Base-by-base conservation (phyloP, 140 eudicot species). In the Cichorium intybus region DNA sequence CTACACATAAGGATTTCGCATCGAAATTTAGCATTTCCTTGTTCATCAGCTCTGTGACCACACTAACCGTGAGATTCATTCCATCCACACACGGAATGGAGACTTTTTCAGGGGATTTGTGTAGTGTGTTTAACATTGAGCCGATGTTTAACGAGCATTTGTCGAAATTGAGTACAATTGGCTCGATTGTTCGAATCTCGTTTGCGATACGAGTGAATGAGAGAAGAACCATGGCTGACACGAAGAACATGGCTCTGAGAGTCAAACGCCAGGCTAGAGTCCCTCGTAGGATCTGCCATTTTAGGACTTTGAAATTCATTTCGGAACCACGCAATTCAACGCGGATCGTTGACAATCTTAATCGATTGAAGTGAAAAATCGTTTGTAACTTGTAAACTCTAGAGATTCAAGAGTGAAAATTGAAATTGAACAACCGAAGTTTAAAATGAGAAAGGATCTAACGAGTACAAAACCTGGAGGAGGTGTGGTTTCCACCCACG, bases 401-500 rank as follows among this genome's bases (percentile, higher is more conserved):
- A 66, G 56, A 22, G 33, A 45, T 64, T 56, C 31, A 58, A 74
- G 43, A 48, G 68, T 60, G 51, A 7, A 21, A 65, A 69, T 63
- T 5, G 75, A 72, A 58, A 74, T 45, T 55, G 3, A 57, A 74
- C 4, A 57, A 67, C 68, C 15, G 27, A 22, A 66, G 21, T 57
- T 58, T 18, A 18, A 6, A 4, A 16, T 11, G 9, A 10, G 1
- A 24, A 31, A 21, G 0, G 47, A 66, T 23, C 69, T 89, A 89
- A 79, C 97, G 97, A 74, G 92, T 81, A 69, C 95, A 86, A 86
- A 89, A 89, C 85, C 97, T 89, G 89, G 87, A 86, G 61, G 95
- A 89, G 64, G 97, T 89, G 87, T 89, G 97, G 46, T 89, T 89
- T 75, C 97, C 97, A 89, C 95, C 97, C 95, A 89, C 97, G 72